These are phyloP conservation scores for Boeremia exigua DNA, from an alignment of 2,329 filamentous ascomycete species.

Conservation along the genomic window DNA sequence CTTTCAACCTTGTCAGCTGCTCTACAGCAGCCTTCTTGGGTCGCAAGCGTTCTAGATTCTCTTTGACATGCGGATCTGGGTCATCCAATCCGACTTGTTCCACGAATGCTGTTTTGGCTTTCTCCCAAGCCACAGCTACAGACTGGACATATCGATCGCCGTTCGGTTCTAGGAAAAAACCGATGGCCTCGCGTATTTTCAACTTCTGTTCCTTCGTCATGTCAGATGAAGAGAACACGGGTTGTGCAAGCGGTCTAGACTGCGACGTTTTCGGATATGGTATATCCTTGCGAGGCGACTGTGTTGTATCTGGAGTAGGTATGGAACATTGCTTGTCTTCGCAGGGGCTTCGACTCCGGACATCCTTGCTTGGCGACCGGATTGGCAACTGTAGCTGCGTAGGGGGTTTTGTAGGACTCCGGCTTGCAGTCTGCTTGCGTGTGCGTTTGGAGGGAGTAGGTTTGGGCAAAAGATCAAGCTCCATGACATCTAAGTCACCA, in stretches of 20 bases:
- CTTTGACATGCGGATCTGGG: conserved; percentile 27
- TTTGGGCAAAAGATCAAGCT: conserved; percentile 24
- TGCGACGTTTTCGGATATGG: conserved; percentile 21
- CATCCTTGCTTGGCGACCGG: conserved; percentile 37
- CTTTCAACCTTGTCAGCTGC: conserved; percentile 30
- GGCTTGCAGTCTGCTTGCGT: conserved; percentile 22
- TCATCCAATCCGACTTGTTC: conserved; percentile 28
- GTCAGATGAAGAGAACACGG: conserved; percentile 29
- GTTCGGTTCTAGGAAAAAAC: conserved; percentile 34
- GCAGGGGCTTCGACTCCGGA: conserved; percentile 21
- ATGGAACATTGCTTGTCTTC: conserved; percentile 25
- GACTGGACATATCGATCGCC: conserved; percentile 30
- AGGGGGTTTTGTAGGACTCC: conserved; percentile 11
- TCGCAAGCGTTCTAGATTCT: conserved; percentile 32
- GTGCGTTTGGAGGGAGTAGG: conserved; percentile 17
- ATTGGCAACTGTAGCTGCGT: conserved; percentile 26
- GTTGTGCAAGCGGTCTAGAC: conserved; percentile 1
- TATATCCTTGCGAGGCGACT: conserved; percentile 18
- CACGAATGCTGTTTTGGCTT: conserved; percentile 32
- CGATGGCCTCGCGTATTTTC: conserved; percentile 25
- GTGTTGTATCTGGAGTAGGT: conserved; percentile 27
- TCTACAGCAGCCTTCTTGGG: conserved; percentile 42
- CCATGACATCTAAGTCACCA: conserved; percentile 36
- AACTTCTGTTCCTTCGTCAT: conserved; percentile 35
- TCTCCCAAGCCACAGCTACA: conserved; percentile 30